These are phyloP conservation scores for Mycosphaerelloides madeirae DNA, from an alignment of 2,329 filamentous ascomycete species.

Conservation along the genomic window DNA sequence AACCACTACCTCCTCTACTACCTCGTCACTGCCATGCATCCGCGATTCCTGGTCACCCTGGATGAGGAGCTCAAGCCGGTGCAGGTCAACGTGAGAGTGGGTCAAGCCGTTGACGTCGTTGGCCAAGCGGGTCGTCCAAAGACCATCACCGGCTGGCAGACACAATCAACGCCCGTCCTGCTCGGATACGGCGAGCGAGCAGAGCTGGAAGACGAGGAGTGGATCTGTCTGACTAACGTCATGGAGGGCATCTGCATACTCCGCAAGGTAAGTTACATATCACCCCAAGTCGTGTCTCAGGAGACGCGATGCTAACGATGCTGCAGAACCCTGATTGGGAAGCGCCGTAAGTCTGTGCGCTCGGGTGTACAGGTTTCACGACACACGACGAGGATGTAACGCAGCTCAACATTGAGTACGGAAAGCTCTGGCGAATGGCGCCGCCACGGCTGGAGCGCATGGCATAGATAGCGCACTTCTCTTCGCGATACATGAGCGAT, in stretches of 20 bases:
- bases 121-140: conserved; percentile 95
- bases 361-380: too few species aligned
- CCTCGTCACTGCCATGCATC: conserved; percentile 93
- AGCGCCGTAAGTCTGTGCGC: conserved; percentile 14
- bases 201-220: conserved; percentile 96
- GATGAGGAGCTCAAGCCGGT: conserved; percentile 92
- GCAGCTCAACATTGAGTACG: too few species aligned
- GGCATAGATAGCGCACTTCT: not conserved
- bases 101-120: conserved; percentile 96
- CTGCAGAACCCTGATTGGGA: conserved; percentile 32
- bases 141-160: conserved; percentile 99
- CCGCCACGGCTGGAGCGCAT: not conserved
- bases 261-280: conserved; percentile 68
- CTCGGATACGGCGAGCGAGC: conserved; percentile 92
- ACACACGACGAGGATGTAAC: too few species aligned
- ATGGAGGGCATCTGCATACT: conserved; percentile 94
- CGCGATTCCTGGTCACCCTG: conserved; percentile 90
- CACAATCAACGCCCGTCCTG: conserved; percentile 95
- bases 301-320: not conserved
- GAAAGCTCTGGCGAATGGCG: too few species aligned
- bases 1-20: conserved; percentile 95
- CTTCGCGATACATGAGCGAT: too few species aligned
- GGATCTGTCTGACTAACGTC: conserved; percentile 83
- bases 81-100: conserved; percentile 92
- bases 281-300: not conserved